These are phyloP conservation scores for Asterophora parasitica DNA, from an alignment of 768 basidiomycete species.

Conservation along the genomic window DNA sequence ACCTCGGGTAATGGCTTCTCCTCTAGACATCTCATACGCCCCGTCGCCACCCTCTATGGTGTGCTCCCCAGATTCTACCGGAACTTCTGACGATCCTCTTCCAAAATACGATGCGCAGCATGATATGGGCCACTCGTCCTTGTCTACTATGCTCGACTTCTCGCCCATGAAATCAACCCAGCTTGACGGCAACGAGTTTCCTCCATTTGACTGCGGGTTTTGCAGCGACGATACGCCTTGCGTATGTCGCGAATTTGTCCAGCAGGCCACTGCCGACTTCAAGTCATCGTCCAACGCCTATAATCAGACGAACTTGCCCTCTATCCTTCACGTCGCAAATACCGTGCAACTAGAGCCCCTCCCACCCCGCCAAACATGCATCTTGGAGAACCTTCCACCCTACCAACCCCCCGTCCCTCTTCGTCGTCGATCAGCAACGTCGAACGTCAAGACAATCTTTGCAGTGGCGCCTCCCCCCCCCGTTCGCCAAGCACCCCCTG, in stretches of 20 bases:
- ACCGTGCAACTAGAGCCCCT: constrained; percentile 21
- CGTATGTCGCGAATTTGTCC: constrained; percentile 69
- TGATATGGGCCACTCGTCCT: constrained; percentile 21
- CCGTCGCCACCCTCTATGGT: constrained; percentile 44
- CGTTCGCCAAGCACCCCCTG: constrained; percentile 21
- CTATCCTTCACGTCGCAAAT: constrained; percentile 21
- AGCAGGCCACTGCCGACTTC: constrained; percentile 28
- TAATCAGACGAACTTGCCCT: constrained; percentile 17
- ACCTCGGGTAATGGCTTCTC: constrained; percentile 25
- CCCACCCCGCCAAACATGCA: constrained; percentile 39
- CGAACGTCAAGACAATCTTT: constrained; percentile 48
- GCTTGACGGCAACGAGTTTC: constrained; percentile 29
- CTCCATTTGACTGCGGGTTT: constrained; percentile 66
- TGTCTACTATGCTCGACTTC: constrained; percentile 29
- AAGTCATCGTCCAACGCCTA: constrained; percentile 20
- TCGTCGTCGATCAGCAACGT: constrained; percentile 45
- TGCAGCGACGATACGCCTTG: constrained; percentile 69
- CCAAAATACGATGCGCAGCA: constrained; percentile 27
- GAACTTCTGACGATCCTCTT: constrained; percentile 28
- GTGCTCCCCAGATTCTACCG: constrained; percentile 45
- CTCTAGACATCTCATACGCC: constrained; percentile 33
- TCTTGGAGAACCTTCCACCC: constrained; percentile 71
- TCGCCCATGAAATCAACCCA: constrained; percentile 21
- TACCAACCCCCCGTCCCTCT: constrained; percentile 83
- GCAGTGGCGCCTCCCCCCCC: constrained; percentile 35